These are phyloP conservation scores for Colletotrichum sp. DNA, from an alignment of 2,329 filamentous ascomycete species.

Conservation along the genomic window DNA sequence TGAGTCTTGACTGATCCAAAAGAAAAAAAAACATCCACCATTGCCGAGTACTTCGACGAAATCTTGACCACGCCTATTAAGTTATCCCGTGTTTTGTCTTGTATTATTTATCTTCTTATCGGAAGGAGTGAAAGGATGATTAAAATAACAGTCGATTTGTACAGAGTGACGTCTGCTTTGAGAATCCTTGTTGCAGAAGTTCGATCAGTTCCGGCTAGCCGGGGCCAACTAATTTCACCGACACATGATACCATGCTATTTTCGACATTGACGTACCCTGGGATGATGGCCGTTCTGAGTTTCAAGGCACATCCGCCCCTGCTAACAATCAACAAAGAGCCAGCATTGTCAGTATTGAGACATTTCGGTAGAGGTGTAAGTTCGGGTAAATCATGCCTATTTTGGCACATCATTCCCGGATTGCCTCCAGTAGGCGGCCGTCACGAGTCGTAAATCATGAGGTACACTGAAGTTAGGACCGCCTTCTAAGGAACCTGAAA, in stretches of 20 bases:
- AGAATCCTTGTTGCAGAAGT: not conserved
- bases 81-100: not conserved
- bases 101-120: fast-evolving
- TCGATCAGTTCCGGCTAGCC: not conserved
- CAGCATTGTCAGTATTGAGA: not conserved
- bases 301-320: not conserved
- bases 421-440: not conserved
- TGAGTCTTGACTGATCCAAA: no score
- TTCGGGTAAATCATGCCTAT: not conserved
- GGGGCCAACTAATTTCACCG: not conserved
- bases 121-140: no score
- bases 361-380: not conserved
- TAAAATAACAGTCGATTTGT: no score
- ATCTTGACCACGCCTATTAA: no score
- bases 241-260: not conserved
- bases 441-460: not conserved
- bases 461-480: not conserved
- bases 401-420: not conserved
- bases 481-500: not conserved
- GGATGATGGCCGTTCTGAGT: not conserved
- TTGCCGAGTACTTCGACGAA: no score
- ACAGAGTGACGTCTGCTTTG: not conserved
- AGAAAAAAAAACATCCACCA: no score
- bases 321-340: not conserved
- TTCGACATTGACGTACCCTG: not conserved